Percentiles rank a stretch among this genome's conserved stretches.
These are phyloP conservation scores for Xylariomycetidae sp. DNA, from an alignment of 2,329 filamentous ascomycete genomes.

Conservation along the genomic window DNA sequence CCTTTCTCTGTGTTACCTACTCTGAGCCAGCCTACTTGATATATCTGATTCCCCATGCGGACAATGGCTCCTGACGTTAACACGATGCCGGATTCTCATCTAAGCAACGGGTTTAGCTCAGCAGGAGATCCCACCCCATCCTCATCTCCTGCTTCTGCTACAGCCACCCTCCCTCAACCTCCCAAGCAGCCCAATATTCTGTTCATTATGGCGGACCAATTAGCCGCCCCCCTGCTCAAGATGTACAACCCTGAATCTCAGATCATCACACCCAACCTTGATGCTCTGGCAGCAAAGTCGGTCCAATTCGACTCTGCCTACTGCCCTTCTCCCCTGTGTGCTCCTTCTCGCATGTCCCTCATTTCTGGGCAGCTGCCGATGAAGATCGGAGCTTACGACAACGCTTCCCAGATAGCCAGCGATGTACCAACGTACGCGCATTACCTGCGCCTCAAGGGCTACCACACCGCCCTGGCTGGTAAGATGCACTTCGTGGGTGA, in stretches of 20 bases:
- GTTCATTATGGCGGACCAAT: slow-evolving; percentile 96
- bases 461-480: slow-evolving; percentile 84
- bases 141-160: too few species aligned
- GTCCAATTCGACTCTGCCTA: slow-evolving; percentile 94
- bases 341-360: slow-evolving; percentile 90
- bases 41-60: slow-evolving; percentile 3
- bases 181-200: slow-evolving; percentile 67
- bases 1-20: neutral
- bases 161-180: slow-evolving; percentile 7
- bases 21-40: slow-evolving; percentile 5
- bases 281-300: slow-evolving; percentile 72
- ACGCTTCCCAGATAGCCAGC: slow-evolving; percentile 77
- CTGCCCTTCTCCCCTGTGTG: slow-evolving; percentile 89
- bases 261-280: slow-evolving; percentile 89
- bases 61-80: slow-evolving; percentile 68
- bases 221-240: slow-evolving; percentile 84
- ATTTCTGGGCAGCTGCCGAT: slow-evolving; percentile 88
- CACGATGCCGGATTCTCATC: slow-evolving; percentile 56
- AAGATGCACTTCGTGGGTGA: slow-evolving; percentile 99
- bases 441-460: slow-evolving; percentile 78
- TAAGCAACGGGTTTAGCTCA: slow-evolving; percentile 17
- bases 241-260: slow-evolving; percentile 86
- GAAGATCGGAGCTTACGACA: slow-evolving; percentile 89
- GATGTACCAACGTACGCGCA: slow-evolving; percentile 90
- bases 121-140: slow-evolving; percentile 25